phyloP scores from a whole-genome alignment of 2,329 filamentous ascomycete genomes.

The Cladosporium austrohemisphaericum region DNA sequence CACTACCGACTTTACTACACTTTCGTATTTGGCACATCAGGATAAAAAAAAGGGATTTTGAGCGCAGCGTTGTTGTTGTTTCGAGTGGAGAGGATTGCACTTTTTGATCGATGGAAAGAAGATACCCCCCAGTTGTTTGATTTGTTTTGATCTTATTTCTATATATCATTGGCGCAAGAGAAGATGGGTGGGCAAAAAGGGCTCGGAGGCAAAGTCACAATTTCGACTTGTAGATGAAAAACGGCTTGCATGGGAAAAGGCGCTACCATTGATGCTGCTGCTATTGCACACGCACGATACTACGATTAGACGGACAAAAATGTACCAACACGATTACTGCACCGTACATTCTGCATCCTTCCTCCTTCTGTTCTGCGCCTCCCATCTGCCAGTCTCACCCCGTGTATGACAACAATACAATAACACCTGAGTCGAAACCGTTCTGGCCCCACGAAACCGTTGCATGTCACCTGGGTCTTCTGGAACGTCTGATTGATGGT shows the following conservation, averaged over 20 bases:
- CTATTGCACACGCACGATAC: constrained; percentile 7
- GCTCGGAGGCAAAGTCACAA: constrained; percentile 5
- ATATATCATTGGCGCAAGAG: constrained; percentile 2
- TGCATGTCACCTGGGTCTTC: background rate
- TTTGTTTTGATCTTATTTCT: constrained; percentile 1
- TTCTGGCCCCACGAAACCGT: background rate
- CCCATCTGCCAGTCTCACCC: background rate
- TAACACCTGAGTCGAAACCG: background rate
- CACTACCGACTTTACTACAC: constrained; percentile 10
- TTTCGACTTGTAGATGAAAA: constrained; percentile 9
- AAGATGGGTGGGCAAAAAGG: constrained; percentile 4
- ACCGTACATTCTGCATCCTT: background rate
- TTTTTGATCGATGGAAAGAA: constrained; percentile 6
- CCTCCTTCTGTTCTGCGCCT: background rate
- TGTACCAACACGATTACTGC: constrained; percentile 7
- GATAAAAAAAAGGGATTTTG: constrained; percentile 6
- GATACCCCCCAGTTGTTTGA: constrained; percentile 3
- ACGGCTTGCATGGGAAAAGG: constrained; percentile 8
- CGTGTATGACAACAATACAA: background rate
- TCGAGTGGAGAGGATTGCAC: constrained; percentile 5
- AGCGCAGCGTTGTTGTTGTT: constrained; percentile 9
- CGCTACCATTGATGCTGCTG: constrained; percentile 1
- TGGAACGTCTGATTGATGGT: constrained; percentile 11
- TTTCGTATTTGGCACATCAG: constrained; percentile 6
- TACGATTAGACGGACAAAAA: constrained; percentile 16